Evolutionary conservation across 176 grass and related monocot genomes (phyloP), one percentile per base, ranked within the genome.

Genomic region (Miscanthus lutarioriparius): DNA sequence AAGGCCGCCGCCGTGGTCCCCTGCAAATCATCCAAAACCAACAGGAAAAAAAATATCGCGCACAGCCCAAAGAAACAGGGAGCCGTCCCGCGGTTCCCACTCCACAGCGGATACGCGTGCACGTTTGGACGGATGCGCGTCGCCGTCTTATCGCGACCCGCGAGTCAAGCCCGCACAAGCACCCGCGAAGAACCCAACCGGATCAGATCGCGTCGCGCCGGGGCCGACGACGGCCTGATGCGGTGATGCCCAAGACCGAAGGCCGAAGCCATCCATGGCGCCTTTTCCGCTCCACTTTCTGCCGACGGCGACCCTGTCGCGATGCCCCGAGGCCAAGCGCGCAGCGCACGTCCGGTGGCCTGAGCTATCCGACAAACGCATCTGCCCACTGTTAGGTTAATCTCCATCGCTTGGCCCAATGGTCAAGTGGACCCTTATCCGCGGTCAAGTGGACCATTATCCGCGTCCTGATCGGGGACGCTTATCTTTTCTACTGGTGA

Each of bases 81-180:
- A 81, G 61, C 83, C 49, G 65, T 23, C 61, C 49, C 28, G 8
- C 19, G 61, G 32, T 71, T 72, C 25, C 63, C 44, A 43, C 28
- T 87, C 89, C 61, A 65, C 38, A 66, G 56, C 84, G 27, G 88
- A 90, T 90, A 26, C 62, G 56, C 78, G 64, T 51, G 16, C 26
- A 23, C 33, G 33, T 35, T 51, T 45, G 63, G 80, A 37, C 40
- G 86, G 70, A 86, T 80, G 87, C 66, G 41, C 72, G 83, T 91
- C 85, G 40, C 51, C 61, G 38, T 87, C 89, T 87, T 87, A 91
- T 87, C 76, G 83, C 72, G 40, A 82, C 64, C 64, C 82, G 54
- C 67, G 17, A 53, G 17, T 53, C 49, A 53, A 53, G 49, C 49
- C 16, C 49, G 8, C 73, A 13, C 61, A 56, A 35, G 19, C 65